These are phyloP conservation scores for Candida sojae DNA, from an alignment of 1,139 yeast genomes.

Conservation along the genomic window DNA sequence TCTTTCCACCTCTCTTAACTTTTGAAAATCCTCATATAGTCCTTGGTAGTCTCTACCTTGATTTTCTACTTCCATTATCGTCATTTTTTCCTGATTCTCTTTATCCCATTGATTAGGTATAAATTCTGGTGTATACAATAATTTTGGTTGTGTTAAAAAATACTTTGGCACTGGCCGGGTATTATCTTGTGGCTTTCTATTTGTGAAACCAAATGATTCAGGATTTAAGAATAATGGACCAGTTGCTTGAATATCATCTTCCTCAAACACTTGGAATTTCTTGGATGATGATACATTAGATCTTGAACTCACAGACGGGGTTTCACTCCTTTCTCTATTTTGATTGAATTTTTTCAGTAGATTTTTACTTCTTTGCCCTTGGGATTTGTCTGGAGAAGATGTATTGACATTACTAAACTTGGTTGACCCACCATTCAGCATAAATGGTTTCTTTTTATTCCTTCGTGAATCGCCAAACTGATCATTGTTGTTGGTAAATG, in stretches of 20 bases:
- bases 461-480: slow-evolving; percentile 22
- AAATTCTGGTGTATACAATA: slow-evolving; percentile 36
- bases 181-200: slow-evolving; percentile 4
- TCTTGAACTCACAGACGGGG: neutral
- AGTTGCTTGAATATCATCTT: slow-evolving; percentile 24
- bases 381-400: neutral
- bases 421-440: slow-evolving; percentile 10
- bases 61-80: slow-evolving; percentile 32
- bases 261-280: slow-evolving; percentile 22
- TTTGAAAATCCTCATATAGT: slow-evolving; percentile 57
- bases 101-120: slow-evolving; percentile 43
- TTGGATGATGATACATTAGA: slow-evolving; percentile 12
- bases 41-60: slow-evolving; percentile 44
- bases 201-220: slow-evolving; percentile 29
- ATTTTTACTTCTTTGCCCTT: slow-evolving; percentile 3
- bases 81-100: slow-evolving; percentile 43
- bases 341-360: slow-evolving; percentile 8
- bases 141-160: slow-evolving; percentile 38
- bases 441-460: slow-evolving; percentile 12
- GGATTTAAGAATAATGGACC: slow-evolving; percentile 34
- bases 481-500: slow-evolving; percentile 10
- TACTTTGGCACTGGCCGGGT: slow-evolving; percentile 41
- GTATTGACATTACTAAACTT: slow-evolving; percentile 4
- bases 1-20: slow-evolving; percentile 77
- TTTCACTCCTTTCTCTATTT: slow-evolving; percentile 1